phyloP scores from a whole-genome alignment of 2,329 filamentous ascomycete genomes.

The Colletotrichum ledebouriae region DNA sequence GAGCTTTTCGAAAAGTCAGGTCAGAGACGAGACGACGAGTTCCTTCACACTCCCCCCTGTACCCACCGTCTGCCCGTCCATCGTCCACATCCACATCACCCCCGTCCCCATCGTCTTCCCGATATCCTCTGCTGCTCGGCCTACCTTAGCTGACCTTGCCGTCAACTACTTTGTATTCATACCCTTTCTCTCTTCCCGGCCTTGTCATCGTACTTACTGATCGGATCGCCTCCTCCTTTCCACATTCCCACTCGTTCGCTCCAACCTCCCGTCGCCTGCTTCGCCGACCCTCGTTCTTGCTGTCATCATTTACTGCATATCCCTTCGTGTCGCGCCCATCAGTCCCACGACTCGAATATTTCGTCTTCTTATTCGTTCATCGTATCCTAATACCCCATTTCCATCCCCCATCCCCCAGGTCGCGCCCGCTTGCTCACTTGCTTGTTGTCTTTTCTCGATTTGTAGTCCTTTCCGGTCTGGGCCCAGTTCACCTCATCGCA shows the following conservation, averaged over 20 bases:
- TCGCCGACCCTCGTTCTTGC: conserved; percentile 38
- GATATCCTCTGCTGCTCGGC: conserved; percentile 21
- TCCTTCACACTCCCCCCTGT: background rate
- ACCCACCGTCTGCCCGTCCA: background rate
- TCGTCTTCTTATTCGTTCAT: conserved; percentile 38
- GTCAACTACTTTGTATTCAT: too few relatives aligned
- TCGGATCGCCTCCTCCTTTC: conserved; percentile 42
- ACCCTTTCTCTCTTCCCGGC: too few relatives aligned
- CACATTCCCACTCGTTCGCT: conserved; percentile 40
- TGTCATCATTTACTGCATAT: conserved; percentile 41
- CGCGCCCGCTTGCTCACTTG: conserved; percentile 24
- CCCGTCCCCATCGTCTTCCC: conserved; percentile 9
- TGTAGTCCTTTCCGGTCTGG: conserved; percentile 9
- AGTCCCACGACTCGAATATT: conserved; percentile 26
- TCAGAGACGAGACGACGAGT: background rate
- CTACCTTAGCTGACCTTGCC: conserved; percentile 4
- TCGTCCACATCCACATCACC: conserved; percentile 1
- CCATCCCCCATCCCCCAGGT: conserved; percentile 16
- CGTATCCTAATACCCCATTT: conserved; percentile 35
- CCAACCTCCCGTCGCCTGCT: conserved; percentile 41
- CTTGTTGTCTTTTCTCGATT: conserved; percentile 19
- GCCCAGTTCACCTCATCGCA: conserved; percentile 25
- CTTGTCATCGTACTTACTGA: conserved; percentile 18
- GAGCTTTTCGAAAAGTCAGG: background rate
- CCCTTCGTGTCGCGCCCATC: conserved; percentile 35